A percentile compares a stretch with the other conserved stretches of the same genome.
phyloP scores from a whole-genome alignment of 2,329 filamentous ascomycete species.

The Domatiomyces globalis region DNA sequence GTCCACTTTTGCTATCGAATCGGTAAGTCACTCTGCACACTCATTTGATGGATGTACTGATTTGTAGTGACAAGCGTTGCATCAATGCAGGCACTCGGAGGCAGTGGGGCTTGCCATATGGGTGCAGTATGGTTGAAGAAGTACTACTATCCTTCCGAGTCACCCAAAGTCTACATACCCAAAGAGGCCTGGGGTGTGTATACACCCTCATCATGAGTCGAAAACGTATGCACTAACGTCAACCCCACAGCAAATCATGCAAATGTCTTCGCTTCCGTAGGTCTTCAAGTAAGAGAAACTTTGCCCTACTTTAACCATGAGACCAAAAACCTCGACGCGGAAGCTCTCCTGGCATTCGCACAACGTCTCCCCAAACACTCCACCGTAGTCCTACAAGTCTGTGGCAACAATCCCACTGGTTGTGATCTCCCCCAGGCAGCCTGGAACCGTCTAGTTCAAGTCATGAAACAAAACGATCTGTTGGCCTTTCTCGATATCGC shows the following conservation, averaged over 20 bases:
- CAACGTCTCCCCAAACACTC: neutral
- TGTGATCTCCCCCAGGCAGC: neutral
- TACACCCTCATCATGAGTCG: neutral
- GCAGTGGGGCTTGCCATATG: neutral
- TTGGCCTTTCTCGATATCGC: neutral
- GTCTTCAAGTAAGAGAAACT: neutral
- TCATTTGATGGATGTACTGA: neutral
- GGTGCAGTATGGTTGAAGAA: neutral
- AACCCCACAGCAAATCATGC: neutral
- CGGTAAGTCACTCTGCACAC: neutral
- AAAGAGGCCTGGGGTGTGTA: neutral
- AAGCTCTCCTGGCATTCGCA: neutral
- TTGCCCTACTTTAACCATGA: neutral
- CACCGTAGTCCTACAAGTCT: neutral
- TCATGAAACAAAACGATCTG: neutral
- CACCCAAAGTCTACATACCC: neutral
- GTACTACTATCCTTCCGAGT: neutral
- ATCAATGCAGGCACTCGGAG: neutral
- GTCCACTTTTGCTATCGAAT: neutral
- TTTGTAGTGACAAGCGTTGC: neutral
- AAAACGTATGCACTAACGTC: neutral
- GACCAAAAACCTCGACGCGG: neutral
- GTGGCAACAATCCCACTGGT: neutral
- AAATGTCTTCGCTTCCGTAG: neutral
- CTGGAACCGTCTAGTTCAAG: neutral